Conservation (phyloP, 2,329 filamentous ascomycete genomes). For the Davidsoniella australis region DNA sequence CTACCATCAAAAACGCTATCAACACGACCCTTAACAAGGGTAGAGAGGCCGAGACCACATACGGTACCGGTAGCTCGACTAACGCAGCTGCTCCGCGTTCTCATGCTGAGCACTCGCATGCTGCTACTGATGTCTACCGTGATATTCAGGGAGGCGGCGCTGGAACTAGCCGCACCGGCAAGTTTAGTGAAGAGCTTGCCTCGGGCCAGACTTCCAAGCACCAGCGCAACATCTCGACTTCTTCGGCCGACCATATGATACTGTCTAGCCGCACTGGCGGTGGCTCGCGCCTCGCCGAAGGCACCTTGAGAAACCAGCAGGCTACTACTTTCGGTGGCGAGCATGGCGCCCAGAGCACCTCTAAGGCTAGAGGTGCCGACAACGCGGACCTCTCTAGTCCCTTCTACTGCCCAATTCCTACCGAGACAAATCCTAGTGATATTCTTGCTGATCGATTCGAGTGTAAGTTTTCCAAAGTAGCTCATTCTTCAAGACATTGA, state of each 20-base stretch:
- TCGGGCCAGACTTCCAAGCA: constrained; percentile 1
- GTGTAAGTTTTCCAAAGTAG: constrained; percentile 32
- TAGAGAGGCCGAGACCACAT: background rate
- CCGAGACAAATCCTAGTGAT: constrained; percentile 73
- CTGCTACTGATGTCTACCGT: constrained; percentile 3
- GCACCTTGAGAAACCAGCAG: constrained; percentile 6
- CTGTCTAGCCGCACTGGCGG: constrained; percentile 7
- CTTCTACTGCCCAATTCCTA: constrained; percentile 81
- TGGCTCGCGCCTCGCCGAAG: constrained; percentile 2
- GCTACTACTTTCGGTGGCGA: background rate
- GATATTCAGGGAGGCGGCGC: constrained; percentile 1
- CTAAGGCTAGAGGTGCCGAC: background rate
- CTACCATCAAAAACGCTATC: constrained; percentile 4
- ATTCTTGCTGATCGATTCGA: constrained; percentile 76
- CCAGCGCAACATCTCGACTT: constrained; percentile 6
- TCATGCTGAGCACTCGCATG: constrained; percentile 2
- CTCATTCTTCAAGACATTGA: background rate
- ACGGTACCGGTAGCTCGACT: background rate
- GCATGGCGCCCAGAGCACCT: background rate
- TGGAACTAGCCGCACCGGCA: background rate
- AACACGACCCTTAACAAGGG: background rate
- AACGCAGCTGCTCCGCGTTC: constrained; percentile 1
- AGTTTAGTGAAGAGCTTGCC: background rate
- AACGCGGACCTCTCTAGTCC: constrained; percentile 39
- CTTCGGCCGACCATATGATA: constrained; percentile 11